These are phyloP conservation scores for Staphylotrichum tortipilum DNA, from an alignment of 495 filamentous ascomycete species.

Conservation along the genomic window DNA sequence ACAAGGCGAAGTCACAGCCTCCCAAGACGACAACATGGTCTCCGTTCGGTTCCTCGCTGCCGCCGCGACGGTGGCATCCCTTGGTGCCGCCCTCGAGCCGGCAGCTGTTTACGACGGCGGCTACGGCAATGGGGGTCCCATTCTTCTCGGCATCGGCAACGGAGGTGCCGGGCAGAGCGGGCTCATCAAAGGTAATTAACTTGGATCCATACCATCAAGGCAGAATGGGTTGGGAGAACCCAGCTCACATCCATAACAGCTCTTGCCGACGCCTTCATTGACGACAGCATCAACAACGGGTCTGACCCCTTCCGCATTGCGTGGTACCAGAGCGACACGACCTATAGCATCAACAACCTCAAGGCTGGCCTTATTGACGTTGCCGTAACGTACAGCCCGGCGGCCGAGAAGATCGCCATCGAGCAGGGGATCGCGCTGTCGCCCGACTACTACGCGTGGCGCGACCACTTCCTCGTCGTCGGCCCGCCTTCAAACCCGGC, in stretches of 20 bases:
- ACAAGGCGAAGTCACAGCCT: too few species aligned
- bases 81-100: background rate
- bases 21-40: too few species aligned
- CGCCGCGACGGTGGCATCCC: background rate
- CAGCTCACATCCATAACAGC: background rate
- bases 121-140: background rate
- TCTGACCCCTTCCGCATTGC: background rate
- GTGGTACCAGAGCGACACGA: background rate
- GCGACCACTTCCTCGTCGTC: background rate
- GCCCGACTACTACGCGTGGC: background rate
- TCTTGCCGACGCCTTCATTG: background rate
- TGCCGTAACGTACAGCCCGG: background rate
- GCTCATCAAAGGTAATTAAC: background rate
- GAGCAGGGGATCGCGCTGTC: background rate
- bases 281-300: background rate
- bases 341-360: slow-evolving; percentile 1
- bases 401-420: background rate
- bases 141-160: slow-evolving; percentile 1
- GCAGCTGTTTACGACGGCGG: background rate
- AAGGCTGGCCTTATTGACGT: background rate
- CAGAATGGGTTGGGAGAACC: background rate
- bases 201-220: too few species aligned
- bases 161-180: slow-evolving; percentile 1
- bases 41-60: background rate
- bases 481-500: background rate